A percentile compares a stretch with the other conserved stretches of the same genome.
These are phyloP conservation scores for Tolypocladium endophyticum DNA, from an alignment of 2,329 filamentous ascomycete species.

Conservation along the genomic window DNA sequence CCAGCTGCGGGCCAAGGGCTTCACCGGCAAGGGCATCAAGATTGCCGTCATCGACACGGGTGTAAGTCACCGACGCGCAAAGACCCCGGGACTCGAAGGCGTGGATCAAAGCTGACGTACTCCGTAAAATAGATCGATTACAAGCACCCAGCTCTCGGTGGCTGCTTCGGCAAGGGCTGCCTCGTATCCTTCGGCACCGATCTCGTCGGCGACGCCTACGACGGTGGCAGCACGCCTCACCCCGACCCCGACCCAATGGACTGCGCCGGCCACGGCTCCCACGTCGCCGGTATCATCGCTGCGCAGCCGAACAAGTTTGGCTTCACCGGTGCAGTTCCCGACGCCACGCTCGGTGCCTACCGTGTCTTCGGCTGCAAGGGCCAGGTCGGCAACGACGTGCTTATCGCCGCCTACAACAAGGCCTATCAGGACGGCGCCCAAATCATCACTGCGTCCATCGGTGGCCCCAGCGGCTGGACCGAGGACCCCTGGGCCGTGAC, in stretches of 20 bases:
- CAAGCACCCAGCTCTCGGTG: conserved; percentile 51
- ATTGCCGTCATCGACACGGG: conserved; percentile 44
- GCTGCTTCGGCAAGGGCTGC: conserved; percentile 50
- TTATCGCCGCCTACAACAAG: conserved; percentile 48
- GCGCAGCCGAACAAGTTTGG: conserved; percentile 41
- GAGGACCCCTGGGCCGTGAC: conserved; percentile 39
- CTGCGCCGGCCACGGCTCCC: conserved; percentile 49
- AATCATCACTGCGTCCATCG: conserved; percentile 46
- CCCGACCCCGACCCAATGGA: conserved; percentile 44
- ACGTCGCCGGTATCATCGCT: conserved; percentile 52
- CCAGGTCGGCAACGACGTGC: conserved; percentile 39
- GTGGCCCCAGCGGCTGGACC: conserved; percentile 39
- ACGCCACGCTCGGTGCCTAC: conserved; percentile 45
- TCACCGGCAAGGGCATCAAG: conserved; percentile 40
- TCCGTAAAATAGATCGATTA: conserved; percentile 40
- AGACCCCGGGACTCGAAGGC: not conserved
- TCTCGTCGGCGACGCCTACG: conserved; percentile 45
- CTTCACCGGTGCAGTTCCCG: conserved; percentile 48
- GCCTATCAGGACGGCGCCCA: conserved; percentile 50
- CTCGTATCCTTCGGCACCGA: conserved; percentile 48
- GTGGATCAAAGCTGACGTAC: not conserved
- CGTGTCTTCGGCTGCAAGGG: conserved; percentile 47
- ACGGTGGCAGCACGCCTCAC: conserved; percentile 24
- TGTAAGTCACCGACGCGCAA: conserved; percentile 24
- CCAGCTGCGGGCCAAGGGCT: conserved; percentile 35